Evolutionary conservation across 2,329 filamentous ascomycete genomes (phyloP).

Genomic region (Fusarium begoniae): DNA sequence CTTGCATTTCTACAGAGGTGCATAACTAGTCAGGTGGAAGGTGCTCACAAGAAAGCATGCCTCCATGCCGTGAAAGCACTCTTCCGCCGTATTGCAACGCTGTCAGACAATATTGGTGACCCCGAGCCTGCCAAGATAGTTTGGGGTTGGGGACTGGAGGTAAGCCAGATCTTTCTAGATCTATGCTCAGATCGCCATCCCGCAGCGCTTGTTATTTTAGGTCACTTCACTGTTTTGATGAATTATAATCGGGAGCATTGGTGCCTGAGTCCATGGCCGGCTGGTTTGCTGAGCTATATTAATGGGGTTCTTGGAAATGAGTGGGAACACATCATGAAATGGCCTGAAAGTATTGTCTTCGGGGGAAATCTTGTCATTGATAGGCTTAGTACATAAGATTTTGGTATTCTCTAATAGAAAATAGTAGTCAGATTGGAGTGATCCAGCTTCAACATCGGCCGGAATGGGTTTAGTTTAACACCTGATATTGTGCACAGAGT

Average conservation of each 20-base stretch:
- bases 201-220: neutral
- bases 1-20: neutral
- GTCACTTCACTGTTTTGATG: neutral
- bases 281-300: neutral
- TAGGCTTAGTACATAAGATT: rapidly evolving
- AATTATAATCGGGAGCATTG: neutral
- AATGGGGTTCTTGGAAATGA: neutral
- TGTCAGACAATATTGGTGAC: neutral
- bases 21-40: neutral
- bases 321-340: neutral
- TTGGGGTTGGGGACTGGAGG: neutral
- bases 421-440: rapidly evolving
- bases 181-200: neutral
- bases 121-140: neutral
- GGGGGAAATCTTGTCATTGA: neutral
- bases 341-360: neutral
- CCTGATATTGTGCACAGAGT: neutral
- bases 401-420: neutral
- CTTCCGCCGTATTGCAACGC: neutral
- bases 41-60: neutral
- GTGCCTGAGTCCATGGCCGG: neutral
- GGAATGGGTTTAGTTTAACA: neutral
- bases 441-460: no score
- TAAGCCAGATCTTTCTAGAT: neutral
- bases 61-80: neutral